A percentile compares a stretch with the other conserved stretches of the same genome.
Conservation (phyloP, 192 early-diverging fungal genomes). For the Gaertneriomyces semiglobifer region DNA sequence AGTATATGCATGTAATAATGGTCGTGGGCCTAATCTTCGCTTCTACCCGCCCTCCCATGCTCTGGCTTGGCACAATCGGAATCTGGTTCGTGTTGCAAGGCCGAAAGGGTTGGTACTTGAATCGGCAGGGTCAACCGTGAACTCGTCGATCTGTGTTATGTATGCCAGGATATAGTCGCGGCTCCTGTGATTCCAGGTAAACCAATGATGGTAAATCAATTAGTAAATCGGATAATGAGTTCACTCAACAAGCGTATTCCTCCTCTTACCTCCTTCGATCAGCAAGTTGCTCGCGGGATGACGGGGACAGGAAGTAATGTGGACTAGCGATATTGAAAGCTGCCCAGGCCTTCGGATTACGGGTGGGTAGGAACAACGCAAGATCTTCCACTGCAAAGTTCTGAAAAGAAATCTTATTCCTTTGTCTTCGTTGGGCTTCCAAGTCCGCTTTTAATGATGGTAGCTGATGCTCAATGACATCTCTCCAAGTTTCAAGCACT, state of each 20-base stretch:
- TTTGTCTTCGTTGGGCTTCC: background rate
- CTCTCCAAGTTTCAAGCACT: background rate
- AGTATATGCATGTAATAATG: too few relatives aligned
- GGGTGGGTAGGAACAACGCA: slow-evolving; percentile 47
- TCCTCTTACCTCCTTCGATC: slow-evolving; percentile 30
- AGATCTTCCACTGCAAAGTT: slow-evolving; percentile 44
- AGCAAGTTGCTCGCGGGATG: slow-evolving; percentile 12
- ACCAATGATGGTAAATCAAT: too few relatives aligned
- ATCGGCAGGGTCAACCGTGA: slow-evolving; percentile 16
- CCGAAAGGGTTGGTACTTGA: slow-evolving; percentile 38
- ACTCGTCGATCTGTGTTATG: slow-evolving; percentile 31
- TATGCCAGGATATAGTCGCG: slow-evolving; percentile 45
- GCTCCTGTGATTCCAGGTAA: slow-evolving; percentile 33
- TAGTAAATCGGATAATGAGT: background rate
- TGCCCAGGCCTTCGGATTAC: slow-evolving; percentile 48
- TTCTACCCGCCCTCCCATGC: background rate
- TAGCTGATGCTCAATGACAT: background rate
- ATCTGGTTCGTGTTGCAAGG: slow-evolving; percentile 32
- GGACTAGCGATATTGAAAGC: slow-evolving; percentile 50
- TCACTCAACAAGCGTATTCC: background rate
- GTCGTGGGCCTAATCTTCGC: too few relatives aligned
- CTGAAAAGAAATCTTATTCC: slow-evolving; percentile 7
- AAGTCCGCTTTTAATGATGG: background rate
- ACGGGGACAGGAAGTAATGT: slow-evolving; percentile 42
- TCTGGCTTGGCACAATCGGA: slow-evolving; percentile 30